Evolutionary conservation across 1,284 basidiomycete genomes (phyloP).

Genomic region (Mycosarcoma maydis): DNA sequence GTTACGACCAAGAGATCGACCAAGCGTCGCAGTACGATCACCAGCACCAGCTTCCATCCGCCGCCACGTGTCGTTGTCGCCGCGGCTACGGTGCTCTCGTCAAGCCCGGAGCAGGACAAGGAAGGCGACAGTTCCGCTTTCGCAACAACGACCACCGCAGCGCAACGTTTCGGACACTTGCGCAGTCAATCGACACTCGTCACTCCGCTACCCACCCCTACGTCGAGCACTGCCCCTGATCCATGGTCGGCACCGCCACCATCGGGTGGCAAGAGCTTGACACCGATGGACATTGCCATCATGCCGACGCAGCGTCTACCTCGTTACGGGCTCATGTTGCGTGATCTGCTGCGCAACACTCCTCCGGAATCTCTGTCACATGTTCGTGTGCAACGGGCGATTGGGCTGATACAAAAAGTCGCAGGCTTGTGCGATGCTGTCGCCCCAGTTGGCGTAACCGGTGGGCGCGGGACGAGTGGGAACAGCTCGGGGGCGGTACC

Average conservation of each 20-base stretch:
- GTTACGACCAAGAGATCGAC: slow-evolving; percentile 15
- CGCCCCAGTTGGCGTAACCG: slow-evolving; percentile 5
- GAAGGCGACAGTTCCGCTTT: too few species aligned
- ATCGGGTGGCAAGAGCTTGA: slow-evolving; percentile 42
- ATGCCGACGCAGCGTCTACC: slow-evolving; percentile 64
- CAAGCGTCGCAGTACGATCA: slow-evolving; percentile 41
- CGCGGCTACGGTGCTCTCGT: slow-evolving; percentile 2
- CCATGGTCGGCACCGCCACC: slow-evolving; percentile 2
- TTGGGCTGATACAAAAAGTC: slow-evolving; percentile 33
- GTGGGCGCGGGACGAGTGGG: background rate
- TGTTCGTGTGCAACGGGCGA: slow-evolving; percentile 40
- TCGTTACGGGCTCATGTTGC: slow-evolving; percentile 56
- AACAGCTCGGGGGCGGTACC: slow-evolving; percentile 15
- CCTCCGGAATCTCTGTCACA: slow-evolving; percentile 54
- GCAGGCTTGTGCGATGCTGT: slow-evolving; percentile 45
- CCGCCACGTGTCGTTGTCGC: slow-evolving; percentile 13
- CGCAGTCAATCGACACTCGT: slow-evolving; percentile 32
- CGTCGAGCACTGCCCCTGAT: background rate
- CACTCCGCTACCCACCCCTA: slow-evolving; percentile 17
- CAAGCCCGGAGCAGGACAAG: slow-evolving; percentile 20
- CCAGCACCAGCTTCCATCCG: slow-evolving; percentile 23
- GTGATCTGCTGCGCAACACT: slow-evolving; percentile 57
- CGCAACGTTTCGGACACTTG: slow-evolving; percentile 20
- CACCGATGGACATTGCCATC: slow-evolving; percentile 60
- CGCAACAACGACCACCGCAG: background rate